Base-by-base conservation (phyloP, 805 yeast genomes). In the Nakazawaea pomicola region DNA sequence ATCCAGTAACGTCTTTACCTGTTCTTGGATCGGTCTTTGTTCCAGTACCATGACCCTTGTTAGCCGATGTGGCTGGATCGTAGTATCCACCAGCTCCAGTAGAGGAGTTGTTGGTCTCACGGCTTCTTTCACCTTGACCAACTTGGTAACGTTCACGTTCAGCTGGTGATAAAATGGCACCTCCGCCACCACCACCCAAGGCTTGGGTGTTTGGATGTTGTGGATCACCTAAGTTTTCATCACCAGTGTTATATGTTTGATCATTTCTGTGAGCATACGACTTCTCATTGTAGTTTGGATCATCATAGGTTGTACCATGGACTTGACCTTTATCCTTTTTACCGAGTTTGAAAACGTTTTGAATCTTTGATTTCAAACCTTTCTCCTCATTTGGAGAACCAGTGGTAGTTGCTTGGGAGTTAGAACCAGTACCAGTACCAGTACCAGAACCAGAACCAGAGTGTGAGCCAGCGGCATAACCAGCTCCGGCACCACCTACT, bases 31-130 rank as follows among this genome's bases (percentile, higher is more conserved):
- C 43, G 10, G n/a, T 15, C 27, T 34, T 41, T 21, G 36, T 34
- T 24, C 28, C 42, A 6, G 23, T 28, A 6, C 45, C 41, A 24
- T 48, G 41, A 19, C 44, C 19, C 11, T 44, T 38, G 16, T 40
- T 29, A 10, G 56, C 54, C 16, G 56, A 52, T 23, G n/a, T 16
- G 6, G 15, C 11, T 19, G 31, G 30, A 24, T 40, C 33, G 16
- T 33, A 27, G n/a, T 33, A 18, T 25, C 29, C 42, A n/a, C 14
- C 25, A 3, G 9, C 30, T 2, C 18, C 16, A 11, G 24, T 9
- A 10, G 29, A 20, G 4, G 12, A 23, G 15, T 16, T 6, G 10
- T n/a, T n/a, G 4, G 23, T n/a, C 14, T n/a, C 25, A 36, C 16
- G 33, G 15, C 24, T 15, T 14, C 11, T 27, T 28, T 40, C 39